phyloP scores from a whole-genome alignment of 2,329 filamentous ascomycete genomes.

The Periglandula ipomoeae region DNA sequence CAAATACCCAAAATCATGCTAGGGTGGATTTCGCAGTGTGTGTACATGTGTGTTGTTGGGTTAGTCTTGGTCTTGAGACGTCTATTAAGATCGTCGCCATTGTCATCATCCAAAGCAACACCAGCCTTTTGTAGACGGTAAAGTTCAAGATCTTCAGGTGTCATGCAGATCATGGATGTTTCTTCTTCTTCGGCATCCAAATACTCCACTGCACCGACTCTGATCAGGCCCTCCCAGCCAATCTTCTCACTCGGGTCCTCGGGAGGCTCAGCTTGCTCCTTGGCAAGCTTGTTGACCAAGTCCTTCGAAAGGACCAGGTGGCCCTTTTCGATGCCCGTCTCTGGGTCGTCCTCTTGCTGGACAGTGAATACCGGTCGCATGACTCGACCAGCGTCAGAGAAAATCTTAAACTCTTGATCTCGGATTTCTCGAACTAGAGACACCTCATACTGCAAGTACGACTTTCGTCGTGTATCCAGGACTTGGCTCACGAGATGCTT shows the following conservation, averaged over 20 bases:
- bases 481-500: constrained; percentile 75
- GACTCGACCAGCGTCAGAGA: constrained; percentile 92
- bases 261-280: constrained; percentile 59
- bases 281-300: constrained; percentile 65
- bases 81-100: constrained; percentile 61
- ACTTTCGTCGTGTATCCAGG: constrained; percentile 66
- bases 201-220: constrained; percentile 84
- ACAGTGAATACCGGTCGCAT: constrained; percentile 91
- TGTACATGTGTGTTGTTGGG: constrained; percentile 82
- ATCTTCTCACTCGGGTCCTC: constrained; percentile 55
- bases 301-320: constrained; percentile 75
- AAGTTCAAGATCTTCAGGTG: constrained; percentile 82
- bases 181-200: constrained; percentile 98
- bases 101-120: constrained; percentile 52
- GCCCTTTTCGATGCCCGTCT: constrained; percentile 50
- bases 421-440: constrained; percentile 93
- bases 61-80: constrained; percentile 85
- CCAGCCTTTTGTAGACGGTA: constrained; percentile 63
- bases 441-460: constrained; percentile 82
- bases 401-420: constrained; percentile 96
- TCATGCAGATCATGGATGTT: constrained; percentile 99
- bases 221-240: constrained; percentile 82
- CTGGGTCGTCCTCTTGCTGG: constrained; percentile 72
- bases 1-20: constrained; percentile 99
- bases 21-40: constrained; percentile 97